Evolutionary conservation across 805 yeast genomes (phyloP), one percentile per base, ranked within the genome.

Genomic region (Candida easanensis): DNA sequence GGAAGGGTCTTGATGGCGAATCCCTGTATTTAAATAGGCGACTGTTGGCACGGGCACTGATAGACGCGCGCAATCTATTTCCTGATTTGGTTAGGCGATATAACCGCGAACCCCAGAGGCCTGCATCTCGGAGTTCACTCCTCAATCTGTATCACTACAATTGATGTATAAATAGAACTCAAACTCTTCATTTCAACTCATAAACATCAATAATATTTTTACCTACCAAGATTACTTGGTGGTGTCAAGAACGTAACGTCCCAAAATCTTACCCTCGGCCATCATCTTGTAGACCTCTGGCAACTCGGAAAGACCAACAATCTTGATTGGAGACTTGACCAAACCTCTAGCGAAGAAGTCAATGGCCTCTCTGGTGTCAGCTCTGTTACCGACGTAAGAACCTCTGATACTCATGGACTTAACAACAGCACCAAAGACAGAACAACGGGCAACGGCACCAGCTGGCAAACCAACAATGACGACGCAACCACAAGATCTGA

Each of bases 171-270:
- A 22, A n/a, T n/a, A n/a, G n/a, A n/a, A n/a, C n/a, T n/a, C n/a
- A 22, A 22, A 22, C 25, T 22, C 25, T 8, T 22, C 25, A 22
- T 22, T 22, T 22, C n/a, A n/a, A n/a, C n/a, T n/a, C n/a, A n/a
- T n/a, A 22, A 10, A 22, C 38, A 33, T 39, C 23, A 36, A 16
- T n/a, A 11, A 22, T 16, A 35, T 16, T 15, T 34, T 22, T 16
- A 11, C 4, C 17, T 5, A 9, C 7, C 13, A 9, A 13, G 5
- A 18, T 44, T 66, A 80, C 65, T 79, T 79, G 51, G 79, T 62
- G 32, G 86, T 83, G 69, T 88, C 95, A 48, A 88, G 79, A 41
- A 88, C 96, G 61, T 82, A 81, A 70, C 96, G 79, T 56, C 96
- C 96, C 54, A 68, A 49, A 52, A 77, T 73, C 63, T 73, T 70